Percentiles rank a stretch among this genome's conserved stretches.
Conservation (phyloP, 179 eudicot genomes). For the Spinacia oleracea region DNA sequence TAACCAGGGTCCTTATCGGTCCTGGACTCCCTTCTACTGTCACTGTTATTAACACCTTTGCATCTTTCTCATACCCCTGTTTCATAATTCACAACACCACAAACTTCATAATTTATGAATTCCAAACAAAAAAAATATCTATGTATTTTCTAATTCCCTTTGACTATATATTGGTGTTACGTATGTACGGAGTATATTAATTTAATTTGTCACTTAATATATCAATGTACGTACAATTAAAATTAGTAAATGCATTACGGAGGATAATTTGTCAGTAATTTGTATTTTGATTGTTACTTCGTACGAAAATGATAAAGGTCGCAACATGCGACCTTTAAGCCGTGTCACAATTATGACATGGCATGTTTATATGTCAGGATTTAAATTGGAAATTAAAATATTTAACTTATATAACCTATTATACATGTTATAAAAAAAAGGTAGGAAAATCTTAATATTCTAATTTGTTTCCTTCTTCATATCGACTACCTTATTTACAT, state of each 20-base stretch:
- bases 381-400: no score
- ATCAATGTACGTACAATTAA: not conserved
- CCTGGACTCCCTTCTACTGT: conserved; percentile 86
- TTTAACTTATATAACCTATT: no score
- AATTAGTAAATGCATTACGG: not conserved
- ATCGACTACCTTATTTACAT: no score
- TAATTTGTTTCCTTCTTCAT: no score
- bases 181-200: no score
- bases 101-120: not conserved
- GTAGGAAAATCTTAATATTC: no score
- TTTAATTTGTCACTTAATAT: not conserved
- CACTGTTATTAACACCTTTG: conserved; percentile 81
- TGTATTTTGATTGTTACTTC: not conserved
- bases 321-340: no score
- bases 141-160: not conserved
- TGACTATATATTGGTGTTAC: not conserved
- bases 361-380: no score
- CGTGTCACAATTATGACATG: no score
- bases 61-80: conserved; percentile 61
- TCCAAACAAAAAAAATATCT: not conserved
- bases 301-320: no score
- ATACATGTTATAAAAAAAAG: no score
- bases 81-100: not conserved
- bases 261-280: no score
- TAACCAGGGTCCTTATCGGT: conserved; percentile 64